These are phyloP conservation scores for Agarophyton chilense DNA, from an alignment of 23 red algal genomes.

Conservation along the genomic window DNA sequence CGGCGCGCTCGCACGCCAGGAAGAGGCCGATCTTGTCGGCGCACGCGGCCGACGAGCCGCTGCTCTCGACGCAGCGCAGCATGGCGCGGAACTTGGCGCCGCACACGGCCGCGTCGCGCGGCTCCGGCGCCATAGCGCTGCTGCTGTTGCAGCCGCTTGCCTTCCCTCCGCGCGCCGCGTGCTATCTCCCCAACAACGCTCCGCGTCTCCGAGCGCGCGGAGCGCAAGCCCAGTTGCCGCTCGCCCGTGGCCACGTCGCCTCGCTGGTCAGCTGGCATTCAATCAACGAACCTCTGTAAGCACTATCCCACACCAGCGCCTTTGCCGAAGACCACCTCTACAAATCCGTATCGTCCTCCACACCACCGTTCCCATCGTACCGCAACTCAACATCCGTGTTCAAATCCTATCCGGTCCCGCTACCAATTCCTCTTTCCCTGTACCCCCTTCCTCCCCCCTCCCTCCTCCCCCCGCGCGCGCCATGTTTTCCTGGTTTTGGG, in stretches of 20 bases:
- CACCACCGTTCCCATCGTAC: too few species aligned
- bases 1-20: slow-evolving; percentile 60
- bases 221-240: not conserved
- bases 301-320: too few species aligned
- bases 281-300: too few species aligned
- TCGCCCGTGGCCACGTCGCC: too few species aligned
- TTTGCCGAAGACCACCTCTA: not conserved
- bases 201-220: not conserved
- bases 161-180: too few species aligned
- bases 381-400: not conserved
- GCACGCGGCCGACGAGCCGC: slow-evolving; percentile 23
- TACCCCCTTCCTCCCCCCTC: not conserved
- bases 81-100: slow-evolving; percentile 62
- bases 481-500: slow-evolving; percentile 99
- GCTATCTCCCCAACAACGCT: too few species aligned
- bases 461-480: not conserved
- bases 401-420: not conserved
- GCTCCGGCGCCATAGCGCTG: not conserved
- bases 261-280: too few species aligned
- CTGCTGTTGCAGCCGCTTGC: too few species aligned
- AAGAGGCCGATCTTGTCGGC: slow-evolving; percentile 32
- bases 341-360: not conserved
- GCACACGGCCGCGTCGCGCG: slow-evolving; percentile 5
- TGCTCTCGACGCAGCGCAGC: slow-evolving; percentile 45
- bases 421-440: too few species aligned